Evolutionary conservation across 2,329 filamentous ascomycete species (phyloP).

Genomic region (Fusarium chlamydosporum): DNA sequence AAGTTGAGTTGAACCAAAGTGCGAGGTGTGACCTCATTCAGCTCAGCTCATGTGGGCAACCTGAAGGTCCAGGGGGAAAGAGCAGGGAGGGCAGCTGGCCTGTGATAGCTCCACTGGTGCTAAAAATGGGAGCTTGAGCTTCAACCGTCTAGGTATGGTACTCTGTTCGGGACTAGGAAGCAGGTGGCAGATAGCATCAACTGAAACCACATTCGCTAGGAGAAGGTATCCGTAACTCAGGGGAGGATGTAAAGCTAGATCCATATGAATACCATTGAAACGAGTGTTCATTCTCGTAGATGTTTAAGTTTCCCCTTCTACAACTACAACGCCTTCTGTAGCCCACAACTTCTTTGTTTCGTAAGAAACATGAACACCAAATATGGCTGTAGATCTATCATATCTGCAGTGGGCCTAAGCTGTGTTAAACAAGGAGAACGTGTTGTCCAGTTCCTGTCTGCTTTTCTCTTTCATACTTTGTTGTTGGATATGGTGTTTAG

Average conservation of each 20-base stretch:
- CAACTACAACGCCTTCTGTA: no score
- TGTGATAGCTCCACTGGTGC: slow-evolving; percentile 22
- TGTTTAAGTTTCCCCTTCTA: not conserved
- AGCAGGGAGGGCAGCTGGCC: slow-evolving; percentile 21
- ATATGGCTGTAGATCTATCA: not conserved
- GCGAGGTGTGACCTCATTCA: slow-evolving; percentile 36
- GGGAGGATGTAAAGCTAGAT: not conserved
- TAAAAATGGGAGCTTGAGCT: slow-evolving; percentile 15
- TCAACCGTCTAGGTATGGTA: not conserved
- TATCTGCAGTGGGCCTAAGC: not conserved
- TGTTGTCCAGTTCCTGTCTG: not conserved
- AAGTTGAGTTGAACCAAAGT: slow-evolving; percentile 13
- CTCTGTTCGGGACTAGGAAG: not conserved
- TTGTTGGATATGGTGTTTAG: not conserved
- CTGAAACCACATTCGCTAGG: not conserved
- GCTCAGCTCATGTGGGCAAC: slow-evolving; percentile 29
- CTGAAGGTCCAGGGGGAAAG: slow-evolving; percentile 3
- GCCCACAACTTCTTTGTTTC: not conserved
- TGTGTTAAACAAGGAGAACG: not conserved
- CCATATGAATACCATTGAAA: no score
- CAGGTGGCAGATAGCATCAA: not conserved
- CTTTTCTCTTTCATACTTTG: not conserved
- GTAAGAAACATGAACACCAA: not conserved
- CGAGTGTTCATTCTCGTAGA: not conserved
- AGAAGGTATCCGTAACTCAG: no score